Evolutionary conservation across 73 alveolate genomes (phyloP), one percentile per base, ranked within the genome.

Genomic region (Paramecium biaurelia): DNA sequence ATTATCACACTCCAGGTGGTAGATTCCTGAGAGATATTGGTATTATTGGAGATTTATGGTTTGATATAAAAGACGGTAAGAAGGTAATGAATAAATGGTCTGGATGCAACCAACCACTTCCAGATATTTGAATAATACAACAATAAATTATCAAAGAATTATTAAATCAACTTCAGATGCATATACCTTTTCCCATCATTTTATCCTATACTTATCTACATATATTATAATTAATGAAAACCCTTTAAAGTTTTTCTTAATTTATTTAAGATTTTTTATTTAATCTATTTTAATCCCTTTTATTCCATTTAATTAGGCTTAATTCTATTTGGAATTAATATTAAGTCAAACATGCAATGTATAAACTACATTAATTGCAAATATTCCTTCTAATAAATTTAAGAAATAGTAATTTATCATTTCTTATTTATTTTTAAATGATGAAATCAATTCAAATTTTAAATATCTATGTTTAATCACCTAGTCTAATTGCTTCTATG

Each of bases 41-140:
- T 70, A 70, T 89, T 89, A 53, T 89, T 70, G 94, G 87, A 58
- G 92, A 76, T 47, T 72, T 89, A 12, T 89, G 94, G 94, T 89
- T 57, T 35, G 94, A 89, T 28, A 89, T 89, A 23, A 89, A 82
- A 23, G 94, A 89, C 14, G 94, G 94, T 23, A 89, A 89, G 92
- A 89, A 89, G 85, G 94, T 89, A 23, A 57, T 57, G 76, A 34
- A 89, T 30, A 82, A 89, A 42, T 89, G 94, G 94, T 84, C 94
- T 70, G 94, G 94, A 70, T 84, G 70, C 24, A 89, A 89, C 45
- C 85, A 89, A 89, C 94, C 94, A 18, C 57, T 89, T 41, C 89
- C 79, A 24, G 94, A 89, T 72, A 89, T 89, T 70, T 89, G 94
- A 89, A 86, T 53, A 53, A 53, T 53, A 53, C 68, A 53, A 53